Conservation (phyloP, 495 filamentous ascomycete genomes). For the Daldinia bambusicola region DNA sequence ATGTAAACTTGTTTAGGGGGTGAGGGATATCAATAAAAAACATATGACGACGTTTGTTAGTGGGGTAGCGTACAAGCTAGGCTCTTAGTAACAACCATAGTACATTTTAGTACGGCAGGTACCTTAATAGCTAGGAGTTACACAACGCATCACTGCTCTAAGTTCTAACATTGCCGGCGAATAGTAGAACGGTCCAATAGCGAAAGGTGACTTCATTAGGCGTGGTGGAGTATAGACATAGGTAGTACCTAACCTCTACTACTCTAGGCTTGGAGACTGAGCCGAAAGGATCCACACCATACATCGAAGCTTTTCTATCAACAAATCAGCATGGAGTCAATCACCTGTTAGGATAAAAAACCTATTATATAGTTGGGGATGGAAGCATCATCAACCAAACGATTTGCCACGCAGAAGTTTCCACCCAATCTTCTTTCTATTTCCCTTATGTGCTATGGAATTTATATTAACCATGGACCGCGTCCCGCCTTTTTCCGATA, state of each 20-base stretch:
- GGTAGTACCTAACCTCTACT: no score
- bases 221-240: conserved; percentile 22
- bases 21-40: conserved; percentile 29
- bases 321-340: neutral
- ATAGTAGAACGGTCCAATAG: conserved; percentile 20
- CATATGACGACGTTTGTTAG: conserved; percentile 46
- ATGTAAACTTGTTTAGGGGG: conserved; percentile 18
- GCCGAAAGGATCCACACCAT: neutral
- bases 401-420: conserved; percentile 27
- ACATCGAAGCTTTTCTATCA: neutral
- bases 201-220: conserved; percentile 34
- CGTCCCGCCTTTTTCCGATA: neutral
- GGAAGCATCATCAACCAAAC: conserved; percentile 22
- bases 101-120: neutral
- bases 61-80: conserved; percentile 27
- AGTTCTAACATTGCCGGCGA: no score
- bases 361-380: neutral
- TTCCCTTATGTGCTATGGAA: neutral
- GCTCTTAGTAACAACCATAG: neutral
- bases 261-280: no score
- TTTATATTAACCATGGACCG: neutral
- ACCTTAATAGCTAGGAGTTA: conserved; percentile 11
- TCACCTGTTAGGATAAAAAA: neutral
- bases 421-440: conserved; percentile 14
- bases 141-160: neutral